Percentiles rank a stretch among this genome's conserved stretches.
Conservation (phyloP, 345 rosid genomes). For the Ceriops decandra region DNA sequence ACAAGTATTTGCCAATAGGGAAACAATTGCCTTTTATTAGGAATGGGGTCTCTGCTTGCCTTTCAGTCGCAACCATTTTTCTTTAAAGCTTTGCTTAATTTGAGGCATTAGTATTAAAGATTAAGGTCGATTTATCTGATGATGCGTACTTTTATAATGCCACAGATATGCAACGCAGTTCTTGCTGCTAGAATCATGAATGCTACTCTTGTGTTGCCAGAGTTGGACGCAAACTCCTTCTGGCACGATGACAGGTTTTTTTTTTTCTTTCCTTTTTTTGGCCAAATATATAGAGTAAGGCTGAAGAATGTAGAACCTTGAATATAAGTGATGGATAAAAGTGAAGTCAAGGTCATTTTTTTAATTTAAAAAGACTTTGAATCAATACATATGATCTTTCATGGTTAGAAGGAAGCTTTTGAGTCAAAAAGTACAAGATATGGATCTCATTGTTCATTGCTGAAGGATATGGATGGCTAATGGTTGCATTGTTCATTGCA, state of each 20-base stretch:
- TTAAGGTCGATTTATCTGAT: neutral
- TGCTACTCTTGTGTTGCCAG: slow-evolving; percentile 96
- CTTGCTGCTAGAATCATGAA: slow-evolving; percentile 99
- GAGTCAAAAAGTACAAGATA: too few species aligned
- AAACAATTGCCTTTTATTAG: too few species aligned
- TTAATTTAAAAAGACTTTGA: neutral
- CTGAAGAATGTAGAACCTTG: neutral
- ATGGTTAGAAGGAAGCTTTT: too few species aligned
- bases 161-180: slow-evolving; percentile 95
- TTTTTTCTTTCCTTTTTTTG: slow-evolving; percentile 5
- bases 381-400: too few species aligned
- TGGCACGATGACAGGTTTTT: slow-evolving; percentile 97
- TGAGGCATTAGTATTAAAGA: neutral
- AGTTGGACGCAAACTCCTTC: slow-evolving; percentile 94
- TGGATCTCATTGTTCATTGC: too few species aligned
- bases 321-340: neutral
- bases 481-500: too few species aligned
- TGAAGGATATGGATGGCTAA: too few species aligned
- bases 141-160: neutral
- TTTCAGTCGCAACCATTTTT: too few species aligned
- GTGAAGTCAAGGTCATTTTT: neutral
- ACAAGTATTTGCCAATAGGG: neutral
- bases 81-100: neutral
- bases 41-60: too few species aligned
- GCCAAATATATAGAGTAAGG: neutral